These are phyloP conservation scores for Grifola frondosa DNA, from an alignment of 1,284 basidiomycete species.

Conservation along the genomic window DNA sequence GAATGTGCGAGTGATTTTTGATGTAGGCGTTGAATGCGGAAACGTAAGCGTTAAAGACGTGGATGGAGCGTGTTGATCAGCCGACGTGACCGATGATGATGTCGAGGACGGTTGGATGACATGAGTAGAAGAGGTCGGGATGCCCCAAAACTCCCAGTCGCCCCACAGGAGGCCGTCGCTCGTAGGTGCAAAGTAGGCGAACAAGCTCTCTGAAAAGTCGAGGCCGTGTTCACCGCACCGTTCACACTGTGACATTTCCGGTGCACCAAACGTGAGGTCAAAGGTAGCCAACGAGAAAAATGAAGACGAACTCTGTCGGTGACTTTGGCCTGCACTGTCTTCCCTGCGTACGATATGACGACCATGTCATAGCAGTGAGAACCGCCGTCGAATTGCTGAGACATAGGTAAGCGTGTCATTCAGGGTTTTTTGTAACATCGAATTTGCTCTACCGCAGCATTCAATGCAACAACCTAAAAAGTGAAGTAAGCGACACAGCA, in stretches of 20 bases:
- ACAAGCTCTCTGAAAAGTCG: too few relatives aligned
- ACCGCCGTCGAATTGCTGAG: background rate
- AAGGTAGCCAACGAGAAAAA: slow-evolving; percentile 5
- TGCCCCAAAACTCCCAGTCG: too few relatives aligned
- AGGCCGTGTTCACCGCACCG: background rate
- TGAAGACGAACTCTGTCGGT: background rate
- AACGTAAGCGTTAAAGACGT: too few relatives aligned
- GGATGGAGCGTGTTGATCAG: too few relatives aligned
- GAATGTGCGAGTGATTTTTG: too few relatives aligned
- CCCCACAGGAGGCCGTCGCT: too few relatives aligned
- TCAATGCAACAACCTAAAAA: background rate
- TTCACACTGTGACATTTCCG: background rate
- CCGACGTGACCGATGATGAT: too few relatives aligned
- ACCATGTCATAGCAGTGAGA: background rate
- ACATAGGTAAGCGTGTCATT: slow-evolving; percentile 1
- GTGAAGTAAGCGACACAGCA: background rate
- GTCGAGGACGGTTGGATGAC: too few relatives aligned
- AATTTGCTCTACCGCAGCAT: slow-evolving; percentile 29
- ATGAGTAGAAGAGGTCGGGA: too few relatives aligned
- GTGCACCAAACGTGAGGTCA: background rate
- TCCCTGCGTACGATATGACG: background rate
- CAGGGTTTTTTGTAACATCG: background rate
- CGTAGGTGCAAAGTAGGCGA: too few relatives aligned
- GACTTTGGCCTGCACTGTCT: background rate
- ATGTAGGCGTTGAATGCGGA: too few relatives aligned